Percentiles rank a stretch among this genome's conserved stretches.
Evolutionary conservation across 352 stramenopile genomes (phyloP).

Genomic region (Phytophthora pisi): DNA sequence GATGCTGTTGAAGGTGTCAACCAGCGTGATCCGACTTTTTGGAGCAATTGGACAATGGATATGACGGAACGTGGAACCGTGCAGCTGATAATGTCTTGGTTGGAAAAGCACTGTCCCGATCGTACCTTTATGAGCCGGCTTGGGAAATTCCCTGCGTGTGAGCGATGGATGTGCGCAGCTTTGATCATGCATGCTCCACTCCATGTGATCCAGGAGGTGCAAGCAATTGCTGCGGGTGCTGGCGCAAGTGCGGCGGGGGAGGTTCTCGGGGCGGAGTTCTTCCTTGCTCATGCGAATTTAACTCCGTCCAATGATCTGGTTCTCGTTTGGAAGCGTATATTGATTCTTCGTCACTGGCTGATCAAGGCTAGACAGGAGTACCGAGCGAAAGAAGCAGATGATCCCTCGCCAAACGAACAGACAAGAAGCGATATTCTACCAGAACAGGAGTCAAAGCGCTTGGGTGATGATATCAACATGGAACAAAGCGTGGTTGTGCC

Average conservation of each 20-base stretch:
- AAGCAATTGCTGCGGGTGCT: constrained; percentile 70
- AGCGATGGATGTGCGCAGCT: constrained; percentile 72
- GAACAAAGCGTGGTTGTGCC: constrained; percentile 68
- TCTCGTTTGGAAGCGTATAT: constrained; percentile 77
- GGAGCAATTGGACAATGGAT: constrained; percentile 58
- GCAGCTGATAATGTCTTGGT: constrained; percentile 71
- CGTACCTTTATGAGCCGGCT: constrained; percentile 79
- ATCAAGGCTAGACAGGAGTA: constrained; percentile 86
- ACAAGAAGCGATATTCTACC: neutral
- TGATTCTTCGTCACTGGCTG: constrained; percentile 86
- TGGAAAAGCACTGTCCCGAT: constrained; percentile 79
- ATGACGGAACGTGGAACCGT: constrained; percentile 63
- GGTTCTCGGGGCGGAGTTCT: constrained; percentile 35
- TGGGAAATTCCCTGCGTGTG: constrained; percentile 72
- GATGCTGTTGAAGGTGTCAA: constrained; percentile 21
- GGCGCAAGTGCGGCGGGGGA: constrained; percentile 28
- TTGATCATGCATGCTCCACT: constrained; percentile 82
- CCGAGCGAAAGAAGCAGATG: constrained; percentile 59
- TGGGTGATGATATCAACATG: constrained; percentile 44
- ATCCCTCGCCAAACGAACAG: constrained; percentile 24
- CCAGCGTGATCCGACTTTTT: constrained; percentile 58
- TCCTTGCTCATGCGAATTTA: constrained; percentile 58
- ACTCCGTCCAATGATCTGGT: constrained; percentile 76
- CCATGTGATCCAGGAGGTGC: constrained; percentile 77
- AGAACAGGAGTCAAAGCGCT: constrained; percentile 4